These are phyloP conservation scores for Histomonas meleagridis DNA, from an alignment of 208 protist species.

Conservation along the genomic window DNA sequence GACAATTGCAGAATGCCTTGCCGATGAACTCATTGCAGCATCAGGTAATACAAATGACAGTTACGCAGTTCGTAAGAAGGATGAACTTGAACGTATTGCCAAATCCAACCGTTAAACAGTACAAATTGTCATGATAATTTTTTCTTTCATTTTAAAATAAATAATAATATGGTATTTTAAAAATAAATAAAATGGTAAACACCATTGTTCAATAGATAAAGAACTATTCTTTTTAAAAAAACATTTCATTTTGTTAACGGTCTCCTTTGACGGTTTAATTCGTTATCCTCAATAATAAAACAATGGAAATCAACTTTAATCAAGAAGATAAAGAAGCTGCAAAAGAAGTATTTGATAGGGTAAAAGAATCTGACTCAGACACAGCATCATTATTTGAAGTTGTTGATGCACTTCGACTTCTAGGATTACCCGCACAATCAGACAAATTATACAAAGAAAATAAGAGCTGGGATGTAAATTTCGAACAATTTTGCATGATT, in stretches of 20 bases:
- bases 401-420: background rate
- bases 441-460: background rate
- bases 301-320: background rate
- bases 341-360: background rate
- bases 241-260: too few relatives aligned
- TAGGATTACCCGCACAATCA: background rate
- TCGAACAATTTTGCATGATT: conserved; percentile 5
- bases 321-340: conserved; percentile 23
- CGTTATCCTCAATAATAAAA: too few relatives aligned
- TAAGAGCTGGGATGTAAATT: background rate
- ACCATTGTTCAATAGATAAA: too few relatives aligned
- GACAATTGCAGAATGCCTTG: conserved; percentile 97
- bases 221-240: too few relatives aligned
- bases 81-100: conserved; percentile 98
- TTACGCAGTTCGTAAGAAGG: conserved; percentile 99
- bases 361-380: background rate
- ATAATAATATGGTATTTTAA: too few relatives aligned
- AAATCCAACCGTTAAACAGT: conserved; percentile 93
- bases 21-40: conserved; percentile 96
- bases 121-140: too few relatives aligned
- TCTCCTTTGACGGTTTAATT: too few relatives aligned
- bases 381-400: conserved; percentile 7
- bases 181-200: too few relatives aligned
- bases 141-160: too few relatives aligned
- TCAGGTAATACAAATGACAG: conserved; percentile 76